Conservation (phyloP, 1,284 basidiomycete species). For the Flammula alnicola region DNA sequence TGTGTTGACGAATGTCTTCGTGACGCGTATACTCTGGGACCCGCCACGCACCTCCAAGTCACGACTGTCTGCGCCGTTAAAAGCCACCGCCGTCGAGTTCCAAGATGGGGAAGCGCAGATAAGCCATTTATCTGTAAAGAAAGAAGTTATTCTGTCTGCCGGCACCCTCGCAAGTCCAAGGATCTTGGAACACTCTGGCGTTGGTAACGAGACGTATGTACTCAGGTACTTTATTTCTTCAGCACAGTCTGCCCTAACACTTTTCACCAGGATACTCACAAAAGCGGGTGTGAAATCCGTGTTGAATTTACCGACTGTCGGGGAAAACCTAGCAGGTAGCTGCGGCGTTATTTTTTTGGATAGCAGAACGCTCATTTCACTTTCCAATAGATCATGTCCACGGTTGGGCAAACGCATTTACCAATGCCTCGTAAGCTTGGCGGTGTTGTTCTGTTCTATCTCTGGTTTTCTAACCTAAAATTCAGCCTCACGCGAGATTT, state of each 20-base stretch:
- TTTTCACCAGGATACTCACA: constrained; percentile 24
- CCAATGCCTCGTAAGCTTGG: constrained; percentile 31
- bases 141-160: constrained; percentile 33
- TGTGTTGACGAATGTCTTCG: constrained; percentile 29
- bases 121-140: constrained; percentile 10
- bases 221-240: background rate
- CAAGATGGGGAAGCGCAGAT: constrained; percentile 13
- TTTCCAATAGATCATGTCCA: constrained; percentile 41
- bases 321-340: constrained; percentile 34
- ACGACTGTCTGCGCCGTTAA: background rate
- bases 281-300: constrained; percentile 26
- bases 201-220: constrained; percentile 34
- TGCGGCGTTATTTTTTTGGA: too few species aligned
- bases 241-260: too few species aligned
- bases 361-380: background rate
- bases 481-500: constrained; percentile 32
- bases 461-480: background rate
- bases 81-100: constrained; percentile 26
- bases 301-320: constrained; percentile 30
- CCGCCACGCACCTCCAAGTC: background rate
- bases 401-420: constrained; percentile 35
- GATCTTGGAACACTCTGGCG: constrained; percentile 34
- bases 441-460: too few species aligned
- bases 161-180: constrained; percentile 36
- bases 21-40: constrained; percentile 30